Evolutionary conservation across 352 stramenopile genomes (phyloP), one percentile per base, ranked within the genome.

Genomic region (Phytophthora pisi): DNA sequence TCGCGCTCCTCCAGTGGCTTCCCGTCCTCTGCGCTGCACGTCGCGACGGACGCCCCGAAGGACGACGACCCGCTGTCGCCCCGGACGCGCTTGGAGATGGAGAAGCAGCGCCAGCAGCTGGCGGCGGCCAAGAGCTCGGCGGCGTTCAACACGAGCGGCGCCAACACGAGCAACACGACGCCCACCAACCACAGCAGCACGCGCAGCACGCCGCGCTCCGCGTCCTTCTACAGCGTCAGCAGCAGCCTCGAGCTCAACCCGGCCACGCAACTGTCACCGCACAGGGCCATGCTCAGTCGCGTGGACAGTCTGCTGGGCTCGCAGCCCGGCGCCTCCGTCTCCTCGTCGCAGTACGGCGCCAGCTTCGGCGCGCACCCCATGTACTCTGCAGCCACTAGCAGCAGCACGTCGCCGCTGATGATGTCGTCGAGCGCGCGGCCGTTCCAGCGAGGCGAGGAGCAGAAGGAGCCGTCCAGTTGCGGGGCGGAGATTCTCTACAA

Each of bases 401-500:
- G 28, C 18, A 81, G 49, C 28, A 68, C 58, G 3, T 61, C 64
- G 5, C 58, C 70, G n/a, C 68, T 51, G 20, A 24, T 59, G 28
- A 53, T 38, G 18, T 40, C 72, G 10, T 53, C 72, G 18, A 51
- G 72, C 18, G 54, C 47, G 18, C 34, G 57, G 46, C 54, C 16
- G 51, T 66, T 71, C 24, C 50, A 74, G 55, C 53, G 71, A 62
- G 26, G 38, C 18, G 80, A 89, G 40, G 75, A 89, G 30, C 57
- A 74, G 2, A 75, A 68, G 34, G 81, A 93, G 51, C 76, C 80
- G 10, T 90, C 83, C 4, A 79, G 75, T 20, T 93, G 86, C 64
- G 86, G 86, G 0, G 77, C 84, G 0, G 83, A 90, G 47, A 91
- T 95, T 18, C 73, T 86, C 8, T 95, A 90, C 61, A 84, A 93